Base-by-base conservation (phyloP, 208 protist species). In the Wallacemonas rigidus region DNA sequence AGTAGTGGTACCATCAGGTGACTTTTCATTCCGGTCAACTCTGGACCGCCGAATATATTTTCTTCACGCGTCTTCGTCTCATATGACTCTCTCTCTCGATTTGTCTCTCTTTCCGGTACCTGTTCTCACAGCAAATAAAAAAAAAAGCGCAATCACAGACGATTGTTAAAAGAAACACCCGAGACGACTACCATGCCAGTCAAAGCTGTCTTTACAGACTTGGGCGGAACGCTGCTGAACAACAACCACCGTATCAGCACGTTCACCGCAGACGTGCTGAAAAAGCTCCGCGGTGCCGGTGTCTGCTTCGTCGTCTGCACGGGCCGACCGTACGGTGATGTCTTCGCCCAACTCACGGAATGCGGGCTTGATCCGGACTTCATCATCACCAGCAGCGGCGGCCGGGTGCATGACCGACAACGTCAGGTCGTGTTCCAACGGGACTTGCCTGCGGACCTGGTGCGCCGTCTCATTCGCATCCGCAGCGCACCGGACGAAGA, bases 181-280 rank as follows among this genome's bases (percentile, higher is more conserved):
- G 26, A 26, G 26, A 26, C 9, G 36, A n/a, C 9, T 63, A 41
- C 3, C 26, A 79, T 68, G 63, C 68, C 45, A 3, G 64, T 77
- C 35, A 83, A 74, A 67, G 82, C 79, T 38, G 72, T 84, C 26
- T 72, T 83, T 47, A 72, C 56, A 17, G 82, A 87, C 60, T 56
- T 87, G 36, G 82, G 84, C 48, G 82, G 82, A 1, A 87, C 82
- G 6, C 54, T 87, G 2, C 71, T 87, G n/a, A 79, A 78, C 58
- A n/a, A 1, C 7, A 53, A 76, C 53, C 75, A 81, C 55, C 54
- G 44, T 5, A 73, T 84, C 39, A 77, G 71, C 38, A 50, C 55
- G 2, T 81, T 72, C 70, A 87, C 82, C 14, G 15, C 62, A 0
- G 41, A 60, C 17, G 78, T 77, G 1, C 67, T 87, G 2, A 69